These are phyloP conservation scores for Talaromyces stipitatus DNA, from an alignment of 495 filamentous ascomycete genomes.

Conservation along the genomic window DNA sequence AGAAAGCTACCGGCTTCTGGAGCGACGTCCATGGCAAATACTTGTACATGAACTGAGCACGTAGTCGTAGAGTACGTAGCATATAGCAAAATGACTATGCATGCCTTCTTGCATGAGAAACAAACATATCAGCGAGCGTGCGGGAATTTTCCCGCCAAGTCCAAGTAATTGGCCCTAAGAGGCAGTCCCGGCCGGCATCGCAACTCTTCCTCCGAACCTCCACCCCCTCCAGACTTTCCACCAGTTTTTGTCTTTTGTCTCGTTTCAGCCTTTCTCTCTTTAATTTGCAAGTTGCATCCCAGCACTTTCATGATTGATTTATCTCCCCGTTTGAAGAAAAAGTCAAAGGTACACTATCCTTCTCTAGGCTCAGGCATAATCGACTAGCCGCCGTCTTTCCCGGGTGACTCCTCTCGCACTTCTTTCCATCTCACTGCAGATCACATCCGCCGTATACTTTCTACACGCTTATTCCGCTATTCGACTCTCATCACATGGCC, in stretches of 20 bases:
- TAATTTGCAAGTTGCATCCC: background rate
- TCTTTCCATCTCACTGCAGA: background rate
- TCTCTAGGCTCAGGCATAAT: no score
- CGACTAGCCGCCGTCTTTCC: background rate
- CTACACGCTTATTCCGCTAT: background rate
- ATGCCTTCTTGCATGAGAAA: no score
- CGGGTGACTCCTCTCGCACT: background rate
- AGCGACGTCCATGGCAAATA: no score
- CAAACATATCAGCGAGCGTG: background rate
- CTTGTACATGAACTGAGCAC: no score
- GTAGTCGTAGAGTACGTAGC: no score
- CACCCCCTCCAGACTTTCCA: slow-evolving; percentile 6
- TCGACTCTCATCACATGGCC: background rate
- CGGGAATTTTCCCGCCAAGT: slow-evolving; percentile 6
- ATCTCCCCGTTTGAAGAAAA: background rate
- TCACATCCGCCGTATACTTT: background rate
- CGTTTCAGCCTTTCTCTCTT: background rate
- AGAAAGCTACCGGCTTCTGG: no score
- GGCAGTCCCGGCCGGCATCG: background rate
- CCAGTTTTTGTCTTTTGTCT: slow-evolving; percentile 8
- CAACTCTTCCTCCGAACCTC: background rate
- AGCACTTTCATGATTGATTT: background rate
- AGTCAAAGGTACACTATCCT: no score
- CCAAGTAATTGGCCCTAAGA: background rate
- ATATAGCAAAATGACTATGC: no score